phyloP scores from a whole-genome alignment of 1,284 basidiomycete species.

The Anthracocystis walkeri region DNA sequence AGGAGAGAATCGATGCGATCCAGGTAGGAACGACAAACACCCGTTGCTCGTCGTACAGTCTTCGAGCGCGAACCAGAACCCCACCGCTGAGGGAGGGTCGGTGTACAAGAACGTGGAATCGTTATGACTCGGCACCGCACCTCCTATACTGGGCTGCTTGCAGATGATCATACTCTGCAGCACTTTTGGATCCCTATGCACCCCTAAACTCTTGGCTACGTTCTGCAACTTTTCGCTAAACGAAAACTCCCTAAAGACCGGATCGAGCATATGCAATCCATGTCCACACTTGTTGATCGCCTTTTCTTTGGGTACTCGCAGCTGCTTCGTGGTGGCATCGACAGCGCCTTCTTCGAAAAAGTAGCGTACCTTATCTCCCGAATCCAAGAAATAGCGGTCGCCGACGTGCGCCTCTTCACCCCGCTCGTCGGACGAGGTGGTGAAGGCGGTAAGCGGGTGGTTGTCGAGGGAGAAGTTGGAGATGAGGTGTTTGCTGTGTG shows the following conservation, averaged over 20 bases:
- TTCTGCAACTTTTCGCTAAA: slow-evolving; percentile 42
- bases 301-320: slow-evolving; percentile 31
- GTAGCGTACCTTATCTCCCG: slow-evolving; percentile 82
- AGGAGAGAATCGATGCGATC: slow-evolving; percentile 50
- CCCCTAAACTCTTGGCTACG: slow-evolving; percentile 44
- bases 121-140: slow-evolving; percentile 71
- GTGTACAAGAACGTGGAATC: slow-evolving; percentile 80
- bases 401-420: slow-evolving; percentile 71
- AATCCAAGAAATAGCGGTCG: slow-evolving; percentile 90
- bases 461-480: slow-evolving; percentile 79
- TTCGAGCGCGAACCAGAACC: slow-evolving; percentile 95
- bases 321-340: slow-evolving; percentile 47
- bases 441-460: slow-evolving; percentile 92
- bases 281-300: slow-evolving; percentile 63
- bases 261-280: slow-evolving; percentile 83
- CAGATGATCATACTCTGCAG: slow-evolving; percentile 87
- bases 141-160: slow-evolving; percentile 69
- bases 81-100: slow-evolving; percentile 87
- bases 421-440: slow-evolving; percentile 73
- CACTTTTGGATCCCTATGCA: slow-evolving; percentile 72
- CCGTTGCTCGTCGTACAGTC: slow-evolving; percentile 69
- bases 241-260: slow-evolving; percentile 74
- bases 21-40: slow-evolving; percentile 56
- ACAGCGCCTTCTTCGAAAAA: slow-evolving; percentile 85
- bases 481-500: slow-evolving; percentile 77